phyloP scores from a whole-genome alignment of 2,329 filamentous ascomycete genomes.

The Cladophialophora yegresii region DNA sequence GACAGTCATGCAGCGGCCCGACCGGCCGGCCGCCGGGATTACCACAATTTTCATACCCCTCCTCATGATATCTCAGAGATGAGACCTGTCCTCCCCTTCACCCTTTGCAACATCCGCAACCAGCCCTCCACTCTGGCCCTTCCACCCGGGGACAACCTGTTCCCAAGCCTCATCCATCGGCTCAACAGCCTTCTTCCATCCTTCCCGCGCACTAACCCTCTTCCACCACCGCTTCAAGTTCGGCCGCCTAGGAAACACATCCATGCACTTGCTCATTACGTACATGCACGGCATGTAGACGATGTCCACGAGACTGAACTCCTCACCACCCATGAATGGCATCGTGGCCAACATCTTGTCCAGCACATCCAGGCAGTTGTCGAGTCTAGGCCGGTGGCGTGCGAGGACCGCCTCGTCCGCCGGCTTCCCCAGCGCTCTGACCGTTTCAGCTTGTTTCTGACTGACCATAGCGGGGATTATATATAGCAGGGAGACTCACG shows the following conservation, averaged over 20 bases:
- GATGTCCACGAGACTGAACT: slow-evolving; percentile 15
- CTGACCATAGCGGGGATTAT: background rate
- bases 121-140: background rate
- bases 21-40: no score
- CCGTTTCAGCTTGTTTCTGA: background rate
- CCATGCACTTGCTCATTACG: background rate
- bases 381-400: slow-evolving; percentile 10
- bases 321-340: slow-evolving; percentile 8
- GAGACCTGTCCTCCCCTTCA: background rate
- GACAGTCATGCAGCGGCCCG: no score
- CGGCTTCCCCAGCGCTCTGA: slow-evolving; percentile 1
- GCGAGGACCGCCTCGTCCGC: slow-evolving; percentile 5
- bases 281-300: slow-evolving; percentile 17
- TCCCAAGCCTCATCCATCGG: slow-evolving; percentile 11
- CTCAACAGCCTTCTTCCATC: slow-evolving; percentile 12
- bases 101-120: background rate
- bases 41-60: no score
- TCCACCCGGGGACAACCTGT: slow-evolving; percentile 6
- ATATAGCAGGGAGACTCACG: background rate
- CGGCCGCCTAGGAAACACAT: slow-evolving; percentile 3
- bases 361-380: slow-evolving; percentile 8
- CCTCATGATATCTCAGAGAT: background rate
- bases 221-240: slow-evolving; percentile 13
- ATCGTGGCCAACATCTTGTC: slow-evolving; percentile 10
- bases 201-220: slow-evolving; percentile 5